Conservation (phyloP, 306 rosid genomes). For the Begonia fuchsioides region DNA sequence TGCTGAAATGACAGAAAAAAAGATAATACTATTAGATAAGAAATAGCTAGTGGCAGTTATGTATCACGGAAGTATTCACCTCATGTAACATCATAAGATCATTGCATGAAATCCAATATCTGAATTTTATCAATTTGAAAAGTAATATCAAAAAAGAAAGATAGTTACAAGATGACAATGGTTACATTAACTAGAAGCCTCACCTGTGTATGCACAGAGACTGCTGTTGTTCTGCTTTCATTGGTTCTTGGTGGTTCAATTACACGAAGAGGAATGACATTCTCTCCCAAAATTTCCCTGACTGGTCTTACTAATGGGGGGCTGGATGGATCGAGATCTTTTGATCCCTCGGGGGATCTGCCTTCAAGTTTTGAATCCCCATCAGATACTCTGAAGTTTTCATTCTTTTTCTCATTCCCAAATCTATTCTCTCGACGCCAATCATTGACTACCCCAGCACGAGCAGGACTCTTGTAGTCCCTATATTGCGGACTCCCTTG, state of each 20-base stretch:
- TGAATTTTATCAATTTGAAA: too few species aligned
- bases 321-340: conserved; percentile 48
- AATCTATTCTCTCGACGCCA: conserved; percentile 89
- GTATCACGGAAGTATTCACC: too few species aligned
- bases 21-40: too few species aligned
- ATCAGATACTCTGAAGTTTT: conserved; percentile 63
- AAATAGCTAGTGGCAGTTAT: too few species aligned
- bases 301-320: conserved; percentile 80
- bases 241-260: conserved; percentile 80
- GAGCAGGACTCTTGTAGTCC: conserved; percentile 60
- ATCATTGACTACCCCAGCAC: conserved; percentile 63
- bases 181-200: conserved; percentile 6
- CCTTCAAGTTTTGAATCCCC: conserved; percentile 52
- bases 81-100: too few species aligned
- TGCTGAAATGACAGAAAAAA: too few species aligned
- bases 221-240: conserved; percentile 37
- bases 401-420: conserved; percentile 41
- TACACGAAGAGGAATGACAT: conserved; percentile 71
- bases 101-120: too few species aligned
- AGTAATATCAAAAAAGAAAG: too few species aligned
- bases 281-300: conserved; percentile 88
- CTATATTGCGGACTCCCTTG: conserved; percentile 61
- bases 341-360: conserved; percentile 63
- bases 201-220: conserved; percentile 51
- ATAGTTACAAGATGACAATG: too few species aligned